Conservation (phyloP, 1,284 basidiomycete species). For the Neolentinus lepideus region DNA sequence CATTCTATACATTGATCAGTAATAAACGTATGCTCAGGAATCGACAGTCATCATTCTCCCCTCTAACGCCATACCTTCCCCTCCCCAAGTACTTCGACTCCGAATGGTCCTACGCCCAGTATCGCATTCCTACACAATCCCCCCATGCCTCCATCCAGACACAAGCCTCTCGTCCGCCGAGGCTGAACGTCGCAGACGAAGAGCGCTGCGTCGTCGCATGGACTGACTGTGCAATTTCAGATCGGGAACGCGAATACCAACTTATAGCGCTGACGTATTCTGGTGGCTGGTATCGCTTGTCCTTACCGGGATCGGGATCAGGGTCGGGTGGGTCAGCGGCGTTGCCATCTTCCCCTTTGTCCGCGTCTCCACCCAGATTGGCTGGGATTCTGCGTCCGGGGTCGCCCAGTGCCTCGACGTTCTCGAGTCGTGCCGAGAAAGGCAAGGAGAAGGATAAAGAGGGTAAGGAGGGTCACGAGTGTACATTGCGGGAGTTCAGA, state of each 20-base stretch:
- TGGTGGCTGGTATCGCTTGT: constrained; percentile 90
- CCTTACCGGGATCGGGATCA: constrained; percentile 47
- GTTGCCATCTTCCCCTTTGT: constrained; percentile 14
- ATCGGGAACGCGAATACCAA: constrained; percentile 51
- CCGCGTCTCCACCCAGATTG: constrained; percentile 30
- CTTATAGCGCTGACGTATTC: constrained; percentile 81
- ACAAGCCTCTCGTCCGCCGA: constrained; percentile 44
- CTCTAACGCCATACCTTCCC: constrained; percentile 69
- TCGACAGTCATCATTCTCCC: constrained; percentile 73
- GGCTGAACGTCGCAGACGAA: constrained; percentile 65
- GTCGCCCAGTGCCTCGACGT: constrained; percentile 47
- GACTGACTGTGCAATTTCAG: constrained; percentile 42
- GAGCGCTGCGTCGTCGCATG: constrained; percentile 83
- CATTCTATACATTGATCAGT: background rate
- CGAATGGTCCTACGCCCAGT: constrained; percentile 91
- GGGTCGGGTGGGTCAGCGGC: constrained; percentile 18
- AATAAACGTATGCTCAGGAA: constrained; percentile 38
- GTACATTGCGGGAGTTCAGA: constrained; percentile 67
- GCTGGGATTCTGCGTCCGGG: constrained; percentile 32
- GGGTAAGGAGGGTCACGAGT: constrained; percentile 54
- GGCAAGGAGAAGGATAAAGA: constrained; percentile 56
- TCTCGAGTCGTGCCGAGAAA: constrained; percentile 42
- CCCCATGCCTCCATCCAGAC: constrained; percentile 73
- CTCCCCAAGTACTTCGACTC: constrained; percentile 92
- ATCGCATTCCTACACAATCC: constrained; percentile 79